Evolutionary conservation across 2,329 filamentous ascomycete species (phyloP).

Genomic region (Penicillium sp.): DNA sequence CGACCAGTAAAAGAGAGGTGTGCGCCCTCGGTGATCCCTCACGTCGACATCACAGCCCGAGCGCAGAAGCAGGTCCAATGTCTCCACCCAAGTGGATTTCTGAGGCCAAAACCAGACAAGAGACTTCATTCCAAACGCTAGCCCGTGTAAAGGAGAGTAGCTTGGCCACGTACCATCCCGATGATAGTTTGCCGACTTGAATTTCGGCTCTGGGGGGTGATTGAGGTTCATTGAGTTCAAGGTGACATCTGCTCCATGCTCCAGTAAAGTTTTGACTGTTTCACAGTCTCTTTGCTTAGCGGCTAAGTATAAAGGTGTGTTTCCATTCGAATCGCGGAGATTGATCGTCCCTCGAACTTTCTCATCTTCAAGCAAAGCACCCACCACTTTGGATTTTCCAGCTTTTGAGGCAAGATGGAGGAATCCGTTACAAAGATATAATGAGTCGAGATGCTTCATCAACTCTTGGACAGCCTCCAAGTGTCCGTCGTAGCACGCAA

Average conservation of each 20-base stretch:
- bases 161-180: neutral
- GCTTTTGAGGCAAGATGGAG: neutral
- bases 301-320: neutral
- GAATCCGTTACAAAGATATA: neutral
- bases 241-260: neutral
- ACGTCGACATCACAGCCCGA: neutral
- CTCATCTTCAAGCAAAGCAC: neutral
- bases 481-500: neutral
- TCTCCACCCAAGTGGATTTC: neutral
- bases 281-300: neutral
- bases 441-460: neutral
- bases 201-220: neutral
- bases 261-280: neutral
- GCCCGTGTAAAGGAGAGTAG: neutral
- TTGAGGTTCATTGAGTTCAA: neutral
- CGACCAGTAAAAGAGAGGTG: neutral
- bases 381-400: neutral
- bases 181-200: neutral
- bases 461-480: neutral
- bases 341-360: neutral
- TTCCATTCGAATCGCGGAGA: neutral
- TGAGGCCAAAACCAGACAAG: neutral
- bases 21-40: neutral
- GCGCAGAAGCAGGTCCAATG: neutral
- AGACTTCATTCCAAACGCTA: neutral